Conservation (phyloP, 106 monocot species). For the Platanthera guangdongensis region DNA sequence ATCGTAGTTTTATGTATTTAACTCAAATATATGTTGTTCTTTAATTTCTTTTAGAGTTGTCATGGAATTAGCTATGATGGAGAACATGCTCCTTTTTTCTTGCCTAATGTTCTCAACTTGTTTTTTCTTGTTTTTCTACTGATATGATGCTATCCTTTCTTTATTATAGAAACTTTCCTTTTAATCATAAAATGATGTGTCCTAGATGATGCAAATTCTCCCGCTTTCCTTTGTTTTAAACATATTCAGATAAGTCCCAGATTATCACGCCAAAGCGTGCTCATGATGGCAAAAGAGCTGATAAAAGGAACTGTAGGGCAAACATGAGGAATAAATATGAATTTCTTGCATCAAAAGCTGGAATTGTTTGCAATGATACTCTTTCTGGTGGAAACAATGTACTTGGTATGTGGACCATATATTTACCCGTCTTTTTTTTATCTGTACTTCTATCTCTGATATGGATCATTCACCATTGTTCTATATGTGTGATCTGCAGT, state of each 20-base stretch:
- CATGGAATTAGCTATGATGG: not conserved
- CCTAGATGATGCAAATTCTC: not conserved
- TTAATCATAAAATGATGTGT: not conserved
- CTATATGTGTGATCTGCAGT: not conserved
- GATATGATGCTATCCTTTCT: not conserved
- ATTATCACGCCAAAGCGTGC: conserved; percentile 32
- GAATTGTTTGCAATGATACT: conserved; percentile 30
- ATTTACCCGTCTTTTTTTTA: conserved; percentile 1
- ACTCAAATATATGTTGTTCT: not conserved
- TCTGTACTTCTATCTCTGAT: not conserved
- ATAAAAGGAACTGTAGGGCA: conserved; percentile 29
- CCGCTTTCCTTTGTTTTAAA: not conserved
- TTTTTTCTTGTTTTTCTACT: not conserved
- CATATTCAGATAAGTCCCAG: conserved; percentile 35
- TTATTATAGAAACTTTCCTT: not conserved
- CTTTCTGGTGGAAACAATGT: conserved; percentile 32
- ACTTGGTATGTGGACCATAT: conserved; percentile 32
- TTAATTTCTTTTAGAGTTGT: not conserved
- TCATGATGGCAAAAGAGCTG: conserved; percentile 41
- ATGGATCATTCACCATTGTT: not conserved
- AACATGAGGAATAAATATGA: conserved; percentile 41
- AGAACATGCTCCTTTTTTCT: not conserved
- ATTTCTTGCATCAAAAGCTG: conserved; percentile 34
- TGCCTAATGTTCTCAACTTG: not conserved
- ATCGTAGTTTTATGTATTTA: not conserved